Base-by-base conservation (phyloP, 371 early-diverging fungal species). In the Mucor ambiguus region DNA sequence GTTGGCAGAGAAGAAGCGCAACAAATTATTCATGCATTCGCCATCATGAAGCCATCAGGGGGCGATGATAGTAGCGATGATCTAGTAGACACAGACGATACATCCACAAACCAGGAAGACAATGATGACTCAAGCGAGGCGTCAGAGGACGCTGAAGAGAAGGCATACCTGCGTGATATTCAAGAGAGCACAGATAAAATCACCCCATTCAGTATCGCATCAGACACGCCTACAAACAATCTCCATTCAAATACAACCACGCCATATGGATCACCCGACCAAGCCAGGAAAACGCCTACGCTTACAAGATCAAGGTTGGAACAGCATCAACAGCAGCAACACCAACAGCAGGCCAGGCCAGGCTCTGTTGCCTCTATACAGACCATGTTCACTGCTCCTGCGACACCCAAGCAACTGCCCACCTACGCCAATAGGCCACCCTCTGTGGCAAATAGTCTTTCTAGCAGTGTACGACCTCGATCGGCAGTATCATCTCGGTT, bases 21-120 rank as follows among this genome's bases (percentile, higher is more conserved):
- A 29, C 60, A 58, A 24, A 73, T 70, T 30, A 80, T 82, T 29
- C 81, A 80, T 33, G 70, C 78, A 48, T 78, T 79, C 63, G 74
- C 78, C 4, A 60, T 70, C 7, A 73, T 79, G 74, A 68, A 67
- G 61, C 76, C 77, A 7, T 73, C 76, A 10, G 74, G 67, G 4
- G 73, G 70, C 18, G 70, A 69, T 48, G 66, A 67, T 12, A 61
- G 62, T 18, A 76, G 67, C 24, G 61, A 67, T 58, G 35, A 43
- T 33, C n/a, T 55, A 32, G 16, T 55, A 20, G 60, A 60, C 14
- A 60, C 60, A 16, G 60, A 46, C 28, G 70, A 75, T 58, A 60
- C 54, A 30, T 24, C 58, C 37, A 66, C 67, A 18, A 58, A 70
- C 20, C 38, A 62, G 44, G 56, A 65, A 12, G 62, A 64, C 24